Conservation (phyloP, 495 filamentous ascomycete genomes). For the Penicillium angulare region DNA sequence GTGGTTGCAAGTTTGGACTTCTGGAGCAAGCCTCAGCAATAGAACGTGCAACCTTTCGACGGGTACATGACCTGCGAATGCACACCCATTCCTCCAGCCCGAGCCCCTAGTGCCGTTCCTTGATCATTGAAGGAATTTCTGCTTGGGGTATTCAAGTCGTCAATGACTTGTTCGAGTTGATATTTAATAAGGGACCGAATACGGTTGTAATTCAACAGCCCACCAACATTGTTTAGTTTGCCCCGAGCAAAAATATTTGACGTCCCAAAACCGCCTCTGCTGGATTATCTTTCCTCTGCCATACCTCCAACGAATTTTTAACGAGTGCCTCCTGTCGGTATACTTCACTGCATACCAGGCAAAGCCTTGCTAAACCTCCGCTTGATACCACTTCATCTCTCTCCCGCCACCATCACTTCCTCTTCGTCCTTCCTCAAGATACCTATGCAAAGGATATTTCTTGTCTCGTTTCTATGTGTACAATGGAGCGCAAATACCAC, state of each 20-base stretch:
- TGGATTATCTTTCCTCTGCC: background rate
- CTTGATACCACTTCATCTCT: background rate
- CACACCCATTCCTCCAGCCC: background rate
- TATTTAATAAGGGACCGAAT: no score
- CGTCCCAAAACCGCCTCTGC: no score
- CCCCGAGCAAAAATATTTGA: no score
- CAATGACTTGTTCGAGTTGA: no score
- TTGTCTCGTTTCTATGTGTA: conserved; percentile 32
- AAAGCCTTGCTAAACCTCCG: background rate
- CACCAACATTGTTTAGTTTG: no score
- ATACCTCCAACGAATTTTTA: background rate
- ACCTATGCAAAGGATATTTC: conserved; percentile 5
- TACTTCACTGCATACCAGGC: no score
- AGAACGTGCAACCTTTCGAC: background rate
- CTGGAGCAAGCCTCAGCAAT: conserved; percentile 64
- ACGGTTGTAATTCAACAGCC: no score
- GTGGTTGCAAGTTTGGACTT: conserved; percentile 95
- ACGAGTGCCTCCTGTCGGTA: no score
- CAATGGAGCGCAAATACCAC: conserved; percentile 53
- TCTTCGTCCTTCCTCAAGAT: conserved; percentile 1
- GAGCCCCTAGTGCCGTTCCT: background rate
- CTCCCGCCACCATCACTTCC: background rate
- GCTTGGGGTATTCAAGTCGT: no score
- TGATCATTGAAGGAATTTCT: no score
- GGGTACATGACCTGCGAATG: no score